Conservation (phyloP, 805 yeast species). For the Isabelozyma pseudorhagii region DNA sequence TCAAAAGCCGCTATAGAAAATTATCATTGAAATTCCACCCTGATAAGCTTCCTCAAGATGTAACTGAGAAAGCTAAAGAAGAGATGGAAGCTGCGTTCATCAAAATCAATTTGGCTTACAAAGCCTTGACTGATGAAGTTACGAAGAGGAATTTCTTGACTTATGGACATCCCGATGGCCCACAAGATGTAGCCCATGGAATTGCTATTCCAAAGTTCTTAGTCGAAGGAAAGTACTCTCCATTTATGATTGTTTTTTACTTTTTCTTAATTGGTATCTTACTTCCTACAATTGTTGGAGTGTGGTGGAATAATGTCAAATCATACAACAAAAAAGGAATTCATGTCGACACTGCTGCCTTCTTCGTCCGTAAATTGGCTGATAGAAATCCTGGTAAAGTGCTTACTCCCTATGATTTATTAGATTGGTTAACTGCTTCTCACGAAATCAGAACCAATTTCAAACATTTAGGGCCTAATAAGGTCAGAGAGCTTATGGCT, state of each 20-base stretch:
- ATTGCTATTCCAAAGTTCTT: slow-evolving; percentile 92
- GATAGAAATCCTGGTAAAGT: slow-evolving; percentile 72
- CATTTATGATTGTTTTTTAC: slow-evolving; percentile 59
- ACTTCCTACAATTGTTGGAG: slow-evolving; percentile 76
- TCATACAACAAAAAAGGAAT: slow-evolving; percentile 79
- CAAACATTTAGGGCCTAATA: slow-evolving; percentile 39
- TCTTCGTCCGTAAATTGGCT: slow-evolving; percentile 66
- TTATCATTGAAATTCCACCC: slow-evolving; percentile 90
- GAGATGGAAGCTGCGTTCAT: slow-evolving; percentile 75
- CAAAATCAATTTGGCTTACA: slow-evolving; percentile 84
- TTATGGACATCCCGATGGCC: slow-evolving; percentile 98
- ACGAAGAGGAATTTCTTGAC: slow-evolving; percentile 76
- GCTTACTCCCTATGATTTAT: slow-evolving; percentile 54
- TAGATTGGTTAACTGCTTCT: slow-evolving; percentile 61
- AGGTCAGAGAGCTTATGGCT: slow-evolving; percentile 49
- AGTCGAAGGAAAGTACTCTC: slow-evolving; percentile 77
- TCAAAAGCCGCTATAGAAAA: slow-evolving; percentile 81
- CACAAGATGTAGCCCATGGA: slow-evolving; percentile 85
- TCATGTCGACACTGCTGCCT: slow-evolving; percentile 78
- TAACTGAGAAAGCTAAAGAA: slow-evolving; percentile 52
- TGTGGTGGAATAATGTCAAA: slow-evolving; percentile 88
- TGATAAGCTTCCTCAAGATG: slow-evolving; percentile 73
- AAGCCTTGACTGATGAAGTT: slow-evolving; percentile 88
- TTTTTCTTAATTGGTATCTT: slow-evolving; percentile 70
- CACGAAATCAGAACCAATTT: slow-evolving; percentile 54